These are phyloP conservation scores for Flaveria sonorensis DNA, from an alignment of 129 eudicot genomes.

Conservation along the genomic window DNA sequence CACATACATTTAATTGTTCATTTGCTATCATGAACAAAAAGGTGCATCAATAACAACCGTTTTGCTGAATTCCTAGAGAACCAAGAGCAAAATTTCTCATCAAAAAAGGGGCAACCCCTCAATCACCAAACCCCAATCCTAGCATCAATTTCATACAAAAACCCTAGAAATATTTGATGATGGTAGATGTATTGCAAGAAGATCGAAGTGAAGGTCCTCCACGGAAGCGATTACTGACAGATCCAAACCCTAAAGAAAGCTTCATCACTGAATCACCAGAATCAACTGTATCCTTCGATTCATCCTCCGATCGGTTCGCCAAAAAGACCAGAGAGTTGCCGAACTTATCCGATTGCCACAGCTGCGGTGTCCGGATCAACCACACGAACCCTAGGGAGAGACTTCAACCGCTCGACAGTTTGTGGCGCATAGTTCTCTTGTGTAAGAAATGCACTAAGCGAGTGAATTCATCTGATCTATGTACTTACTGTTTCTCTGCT, in stretches of 20 bases:
- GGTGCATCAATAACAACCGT: too few species aligned
- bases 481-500: constrained; percentile 63
- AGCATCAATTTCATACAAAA: neutral
- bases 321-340: constrained; percentile 77
- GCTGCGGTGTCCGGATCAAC: constrained; percentile 55
- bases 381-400: constrained; percentile 61
- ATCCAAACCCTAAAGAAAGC: constrained; percentile 37
- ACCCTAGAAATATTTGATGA: neutral
- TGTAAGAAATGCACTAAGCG: constrained; percentile 56
- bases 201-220: constrained; percentile 24
- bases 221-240: constrained; percentile 46
- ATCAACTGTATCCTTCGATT: constrained; percentile 46
- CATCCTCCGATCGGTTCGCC: constrained; percentile 28
- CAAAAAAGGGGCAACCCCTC: too few species aligned
- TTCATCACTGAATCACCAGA: constrained; percentile 39
- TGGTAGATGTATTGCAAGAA: constrained; percentile 18
- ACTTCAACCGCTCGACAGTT: constrained; percentile 62
- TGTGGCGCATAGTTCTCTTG: constrained; percentile 84
- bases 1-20: too few species aligned
- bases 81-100: neutral
- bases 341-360: constrained; percentile 72
- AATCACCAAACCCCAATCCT: too few species aligned
- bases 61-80: neutral
- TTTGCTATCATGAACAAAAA: too few species aligned
- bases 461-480: constrained; percentile 41